Conservation (phyloP, 1,284 basidiomycete genomes). For the Puccinia novopanici region DNA sequence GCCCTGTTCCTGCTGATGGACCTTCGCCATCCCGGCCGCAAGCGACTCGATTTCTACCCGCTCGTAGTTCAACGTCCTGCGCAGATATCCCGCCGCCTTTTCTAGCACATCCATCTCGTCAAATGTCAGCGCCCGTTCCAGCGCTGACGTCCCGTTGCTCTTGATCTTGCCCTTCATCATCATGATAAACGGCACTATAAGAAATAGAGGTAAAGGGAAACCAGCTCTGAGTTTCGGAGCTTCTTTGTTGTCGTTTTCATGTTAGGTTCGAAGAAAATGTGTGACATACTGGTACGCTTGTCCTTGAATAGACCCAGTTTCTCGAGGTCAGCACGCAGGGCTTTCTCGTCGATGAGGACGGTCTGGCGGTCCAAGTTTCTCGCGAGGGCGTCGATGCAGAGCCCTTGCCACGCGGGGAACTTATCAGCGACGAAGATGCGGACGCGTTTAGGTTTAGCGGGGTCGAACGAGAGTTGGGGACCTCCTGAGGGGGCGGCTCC, state of each 20-base stretch:
- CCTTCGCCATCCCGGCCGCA: constrained; percentile 65
- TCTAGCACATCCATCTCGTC: constrained; percentile 29
- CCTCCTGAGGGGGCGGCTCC: constrained; percentile 6
- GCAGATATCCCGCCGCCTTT: constrained; percentile 67
- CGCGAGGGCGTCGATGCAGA: constrained; percentile 74
- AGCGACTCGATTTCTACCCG: constrained; percentile 72
- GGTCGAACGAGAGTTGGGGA: constrained; percentile 67
- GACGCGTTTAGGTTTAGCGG: constrained; percentile 79
- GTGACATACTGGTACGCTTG: constrained; percentile 70
- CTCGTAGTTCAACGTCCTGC: constrained; percentile 75
- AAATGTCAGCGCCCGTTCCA: constrained; percentile 40
- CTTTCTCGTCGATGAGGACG: constrained; percentile 78
- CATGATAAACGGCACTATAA: constrained; percentile 46
- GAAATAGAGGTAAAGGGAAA: neutral
- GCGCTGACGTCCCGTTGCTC: constrained; percentile 71
- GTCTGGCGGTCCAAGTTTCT: constrained; percentile 68
- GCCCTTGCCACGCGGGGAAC: constrained; percentile 93
- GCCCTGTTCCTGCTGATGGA: constrained; percentile 56
- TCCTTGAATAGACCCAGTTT: constrained; percentile 87
- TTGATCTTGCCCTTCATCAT: constrained; percentile 58
- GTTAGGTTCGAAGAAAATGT: neutral
- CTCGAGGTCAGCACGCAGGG: constrained; percentile 71
- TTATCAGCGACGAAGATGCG: constrained; percentile 83
- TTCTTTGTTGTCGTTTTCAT: too few relatives aligned
- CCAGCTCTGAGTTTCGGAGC: too few relatives aligned